Conservation (phyloP, 2,329 filamentous ascomycete species). For the Ophiostoma triangulosporum region DNA sequence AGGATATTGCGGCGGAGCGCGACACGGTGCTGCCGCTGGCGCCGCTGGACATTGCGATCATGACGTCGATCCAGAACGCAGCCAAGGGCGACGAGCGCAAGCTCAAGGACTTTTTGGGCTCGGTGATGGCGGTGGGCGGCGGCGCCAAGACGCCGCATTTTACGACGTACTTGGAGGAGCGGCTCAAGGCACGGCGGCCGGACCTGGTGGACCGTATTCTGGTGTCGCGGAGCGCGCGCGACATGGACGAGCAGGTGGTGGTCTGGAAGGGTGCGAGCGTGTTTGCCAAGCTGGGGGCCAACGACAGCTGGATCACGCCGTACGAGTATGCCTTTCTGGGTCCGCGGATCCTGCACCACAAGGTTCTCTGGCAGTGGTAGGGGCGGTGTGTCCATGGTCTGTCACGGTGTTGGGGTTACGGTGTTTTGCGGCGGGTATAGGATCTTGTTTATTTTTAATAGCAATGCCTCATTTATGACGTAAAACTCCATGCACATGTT, state of each 20-base stretch:
- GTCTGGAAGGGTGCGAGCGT: slow-evolving; percentile 97
- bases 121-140: slow-evolving; percentile 83
- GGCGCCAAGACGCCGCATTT: slow-evolving; percentile 72
- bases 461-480: too few species aligned
- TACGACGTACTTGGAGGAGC: slow-evolving; percentile 69
- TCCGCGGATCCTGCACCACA: slow-evolving; percentile 69
- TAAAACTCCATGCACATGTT: too few species aligned
- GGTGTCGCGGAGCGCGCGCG: slow-evolving; percentile 61
- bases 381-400: not conserved
- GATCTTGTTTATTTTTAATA: not conserved
- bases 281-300: slow-evolving; percentile 81
- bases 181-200: slow-evolving; percentile 52
- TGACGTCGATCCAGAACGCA: slow-evolving; percentile 78
- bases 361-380: slow-evolving; percentile 52
- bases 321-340: slow-evolving; percentile 83
- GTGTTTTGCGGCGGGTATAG: too few species aligned
- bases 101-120: slow-evolving; percentile 74
- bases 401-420: not conserved
- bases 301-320: slow-evolving; percentile 87
- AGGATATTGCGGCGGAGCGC: slow-evolving; percentile 50
- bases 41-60: slow-evolving; percentile 76
- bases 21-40: slow-evolving; percentile 73
- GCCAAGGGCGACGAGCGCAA: slow-evolving; percentile 85
- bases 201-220: slow-evolving; percentile 48
- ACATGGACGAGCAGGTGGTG: slow-evolving; percentile 95